Evolutionary conservation across 2,329 filamentous ascomycete genomes (phyloP), one percentile per base, ranked within the genome.

Genomic region (Coniochaeta sp.): DNA sequence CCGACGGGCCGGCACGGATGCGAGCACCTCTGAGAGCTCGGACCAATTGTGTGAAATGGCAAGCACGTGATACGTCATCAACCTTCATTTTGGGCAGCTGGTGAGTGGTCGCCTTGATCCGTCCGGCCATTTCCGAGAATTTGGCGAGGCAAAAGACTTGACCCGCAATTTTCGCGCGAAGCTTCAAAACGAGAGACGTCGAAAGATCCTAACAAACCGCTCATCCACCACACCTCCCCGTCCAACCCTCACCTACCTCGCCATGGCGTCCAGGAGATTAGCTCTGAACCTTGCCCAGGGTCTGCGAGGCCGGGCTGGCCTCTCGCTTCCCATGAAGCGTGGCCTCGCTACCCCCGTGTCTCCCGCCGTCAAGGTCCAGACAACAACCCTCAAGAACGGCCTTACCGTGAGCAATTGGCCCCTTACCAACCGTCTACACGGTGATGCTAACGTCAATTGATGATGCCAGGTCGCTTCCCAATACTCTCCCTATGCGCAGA

Each of bases 401-500:
- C 83, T 99, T 79, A 99, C 94, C 67, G 92, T 96, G 74, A 73
- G 75, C 61, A 71, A 74, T 75, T 72, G 68, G 28, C 51, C 49
- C 20, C 45, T 7, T 16, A 8, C 18, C 10, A 32, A 10, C 62
- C 60, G 59, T 61, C 59, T 52, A 45, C 57, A 53, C 24, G 57
- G 28, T n/a, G 2, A 28, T 32, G 26, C 52, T 53, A 45, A 53
- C 47, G n/a, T 27, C 49, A 46, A 52, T 63, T 64, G 71, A 64
- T 57, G 55, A 49, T 47, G 55, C 53, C 70, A 97, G 92, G 91
- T 99, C 71, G 94, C 94, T 62, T 95, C 94, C 64, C 92, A 99
- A 74, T 88, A 97, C 79, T 96, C 91, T 59, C 94, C 92, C 65
- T 97, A 91, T 82, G 92, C 92, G 67, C 91, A 97, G 80, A 97